phyloP scores from a whole-genome alignment of 2,329 filamentous ascomycete species.

The Fusarium virguliforme region DNA sequence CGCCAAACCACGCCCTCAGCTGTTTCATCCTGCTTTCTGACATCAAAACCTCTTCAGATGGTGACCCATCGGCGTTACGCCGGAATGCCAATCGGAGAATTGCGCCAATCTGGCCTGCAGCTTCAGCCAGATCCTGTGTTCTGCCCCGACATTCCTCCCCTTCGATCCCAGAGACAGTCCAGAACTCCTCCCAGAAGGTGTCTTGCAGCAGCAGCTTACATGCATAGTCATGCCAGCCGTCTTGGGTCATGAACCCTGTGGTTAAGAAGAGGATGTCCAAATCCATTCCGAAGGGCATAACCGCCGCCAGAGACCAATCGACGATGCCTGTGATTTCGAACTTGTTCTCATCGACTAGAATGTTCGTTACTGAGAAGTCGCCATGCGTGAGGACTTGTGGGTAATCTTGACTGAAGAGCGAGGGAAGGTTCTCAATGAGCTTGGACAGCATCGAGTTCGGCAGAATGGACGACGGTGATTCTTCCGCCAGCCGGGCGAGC shows the following conservation, averaged over 20 bases:
- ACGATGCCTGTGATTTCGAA: slow-evolving; percentile 51
- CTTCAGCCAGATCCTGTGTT: slow-evolving; percentile 42
- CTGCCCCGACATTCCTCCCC: slow-evolving; percentile 35
- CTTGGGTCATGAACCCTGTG: slow-evolving; percentile 48
- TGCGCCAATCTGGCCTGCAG: slow-evolving; percentile 47
- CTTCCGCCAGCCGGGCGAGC: slow-evolving; percentile 35
- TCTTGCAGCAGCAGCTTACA: slow-evolving; percentile 41
- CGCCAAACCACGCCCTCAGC: slow-evolving; percentile 41
- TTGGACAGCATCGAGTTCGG: slow-evolving; percentile 28
- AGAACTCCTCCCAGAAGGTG: slow-evolving; percentile 53
- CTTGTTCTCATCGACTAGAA: slow-evolving; percentile 49
- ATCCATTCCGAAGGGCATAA: slow-evolving; percentile 47
- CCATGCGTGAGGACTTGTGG: slow-evolving; percentile 52
- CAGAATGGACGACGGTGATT: slow-evolving; percentile 25
- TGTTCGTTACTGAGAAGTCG: slow-evolving; percentile 53
- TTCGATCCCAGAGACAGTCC: slow-evolving; percentile 43
- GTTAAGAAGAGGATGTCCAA: slow-evolving; percentile 47
- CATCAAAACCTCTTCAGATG: slow-evolving; percentile 41
- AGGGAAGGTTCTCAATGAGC: slow-evolving; percentile 43
- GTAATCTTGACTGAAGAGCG: slow-evolving; percentile 50
- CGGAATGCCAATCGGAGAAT: slow-evolving; percentile 50
- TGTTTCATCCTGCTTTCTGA: slow-evolving; percentile 34
- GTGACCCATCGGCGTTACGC: slow-evolving; percentile 48
- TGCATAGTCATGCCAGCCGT: slow-evolving; percentile 52
- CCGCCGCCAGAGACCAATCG: slow-evolving; percentile 51